Conservation (phyloP, 345 rosid species). For the Salix viminalis region DNA sequence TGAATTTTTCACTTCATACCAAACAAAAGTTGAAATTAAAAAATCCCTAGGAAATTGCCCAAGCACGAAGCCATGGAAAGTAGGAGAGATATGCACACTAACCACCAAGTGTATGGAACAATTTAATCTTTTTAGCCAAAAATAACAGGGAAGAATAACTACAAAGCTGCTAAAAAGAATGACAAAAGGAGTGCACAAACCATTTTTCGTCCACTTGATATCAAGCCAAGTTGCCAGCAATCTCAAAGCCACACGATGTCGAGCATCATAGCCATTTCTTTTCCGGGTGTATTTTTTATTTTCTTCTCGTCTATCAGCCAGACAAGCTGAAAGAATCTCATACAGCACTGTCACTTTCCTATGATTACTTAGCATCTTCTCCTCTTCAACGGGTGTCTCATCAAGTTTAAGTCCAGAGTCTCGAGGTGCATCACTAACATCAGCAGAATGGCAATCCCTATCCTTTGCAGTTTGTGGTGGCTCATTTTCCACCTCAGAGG, state of each 20-base stretch:
- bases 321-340: conserved; percentile 89
- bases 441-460: conserved; percentile 16
- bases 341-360: conserved; percentile 77
- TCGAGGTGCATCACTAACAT: conserved; percentile 22
- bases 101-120: not conserved
- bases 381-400: conserved; percentile 58
- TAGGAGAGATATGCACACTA: too few species aligned
- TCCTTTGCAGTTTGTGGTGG: conserved; percentile 4
- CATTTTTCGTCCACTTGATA: conserved; percentile 77
- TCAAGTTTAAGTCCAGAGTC: conserved; percentile 31
- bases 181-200: conserved; percentile 35
- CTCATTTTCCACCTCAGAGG: conserved; percentile 22
- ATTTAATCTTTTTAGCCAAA: not conserved
- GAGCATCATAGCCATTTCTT: conserved; percentile 92
- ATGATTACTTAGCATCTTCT: conserved; percentile 50
- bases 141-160: not conserved
- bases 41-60: too few species aligned
- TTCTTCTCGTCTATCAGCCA: conserved; percentile 59
- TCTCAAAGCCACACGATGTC: conserved; percentile 84
- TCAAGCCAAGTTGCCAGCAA: conserved; percentile 84
- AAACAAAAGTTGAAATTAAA: too few species aligned
- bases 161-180: not conserved
- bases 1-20: too few species aligned
- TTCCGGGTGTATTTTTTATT: conserved; percentile 42
- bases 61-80: too few species aligned